Conservation (phyloP, 306 rosid genomes). For the Alnus rubra region DNA sequence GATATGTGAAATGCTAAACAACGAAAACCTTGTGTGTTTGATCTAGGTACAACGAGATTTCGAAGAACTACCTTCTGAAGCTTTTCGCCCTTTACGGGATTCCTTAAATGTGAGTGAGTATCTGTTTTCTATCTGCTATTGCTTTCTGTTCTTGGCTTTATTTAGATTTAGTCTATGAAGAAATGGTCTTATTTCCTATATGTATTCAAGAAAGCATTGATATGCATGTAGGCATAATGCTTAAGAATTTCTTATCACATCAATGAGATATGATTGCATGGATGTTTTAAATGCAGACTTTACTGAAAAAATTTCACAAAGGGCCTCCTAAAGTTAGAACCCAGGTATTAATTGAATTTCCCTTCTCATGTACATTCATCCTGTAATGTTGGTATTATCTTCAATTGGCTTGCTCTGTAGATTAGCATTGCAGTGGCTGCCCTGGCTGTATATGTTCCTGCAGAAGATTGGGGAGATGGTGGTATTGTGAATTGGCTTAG, state of each 20-base stretch:
- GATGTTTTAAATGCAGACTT: conserved; percentile 66
- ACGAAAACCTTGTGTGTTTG: conserved; percentile 16
- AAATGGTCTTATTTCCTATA: neutral
- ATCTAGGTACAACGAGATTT: conserved; percentile 91
- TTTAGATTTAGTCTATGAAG: conserved; percentile 1
- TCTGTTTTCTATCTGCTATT: conserved; percentile 17
- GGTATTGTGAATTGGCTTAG: conserved; percentile 96
- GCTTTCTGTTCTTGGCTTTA: neutral
- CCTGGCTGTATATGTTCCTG: conserved; percentile 95
- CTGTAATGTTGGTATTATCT: conserved; percentile 19
- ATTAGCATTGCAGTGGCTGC: conserved; percentile 99
- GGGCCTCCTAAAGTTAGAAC: conserved; percentile 98
- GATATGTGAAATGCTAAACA: conserved; percentile 1
- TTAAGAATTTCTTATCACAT: conserved; percentile 15
- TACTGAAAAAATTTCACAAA: conserved; percentile 86
- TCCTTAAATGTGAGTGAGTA: conserved; percentile 88
- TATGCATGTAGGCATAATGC: conserved; percentile 17
- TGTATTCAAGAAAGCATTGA: neutral
- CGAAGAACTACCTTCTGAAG: conserved; percentile 94
- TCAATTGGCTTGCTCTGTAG: conserved; percentile 51
- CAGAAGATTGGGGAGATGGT: conserved; percentile 98
- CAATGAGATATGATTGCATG: conserved; percentile 26
- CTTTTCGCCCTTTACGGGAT: conserved; percentile 91
- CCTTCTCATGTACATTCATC: conserved; percentile 15
- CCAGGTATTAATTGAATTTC: conserved; percentile 60